phyloP scores from a whole-genome alignment of 176 grass and related monocot genomes.

The Lolium perenne region DNA sequence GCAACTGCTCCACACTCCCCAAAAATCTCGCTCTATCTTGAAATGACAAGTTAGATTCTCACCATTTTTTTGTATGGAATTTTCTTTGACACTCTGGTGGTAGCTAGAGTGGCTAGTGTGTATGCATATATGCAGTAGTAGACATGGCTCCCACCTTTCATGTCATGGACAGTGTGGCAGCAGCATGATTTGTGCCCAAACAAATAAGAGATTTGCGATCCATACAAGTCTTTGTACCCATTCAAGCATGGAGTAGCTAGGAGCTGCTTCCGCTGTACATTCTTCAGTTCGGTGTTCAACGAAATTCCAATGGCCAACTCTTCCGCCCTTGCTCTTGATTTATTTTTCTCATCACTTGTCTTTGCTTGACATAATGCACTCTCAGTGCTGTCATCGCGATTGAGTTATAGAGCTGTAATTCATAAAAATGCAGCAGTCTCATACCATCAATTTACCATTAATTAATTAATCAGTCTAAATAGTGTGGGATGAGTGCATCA shows the following conservation, averaged over 20 bases:
- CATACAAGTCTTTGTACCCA: neutral
- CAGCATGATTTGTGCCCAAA: conserved; percentile 18
- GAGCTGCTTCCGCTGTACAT: conserved; percentile 32
- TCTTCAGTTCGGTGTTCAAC: neutral
- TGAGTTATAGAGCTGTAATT: too few species aligned
- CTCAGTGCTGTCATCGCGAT: too few species aligned
- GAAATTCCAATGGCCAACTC: neutral
- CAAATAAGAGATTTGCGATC: neutral
- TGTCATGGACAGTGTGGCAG: conserved; percentile 27
- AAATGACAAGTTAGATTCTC: conserved; percentile 29
- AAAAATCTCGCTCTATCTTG: neutral
- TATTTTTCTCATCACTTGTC: neutral
- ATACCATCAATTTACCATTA: too few species aligned
- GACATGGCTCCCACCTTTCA: conserved; percentile 49
- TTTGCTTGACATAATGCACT: too few species aligned
- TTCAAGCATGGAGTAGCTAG: neutral
- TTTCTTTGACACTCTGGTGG: neutral
- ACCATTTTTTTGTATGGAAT: neutral
- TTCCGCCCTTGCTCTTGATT: conserved; percentile 2
- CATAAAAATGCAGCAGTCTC: too few species aligned
- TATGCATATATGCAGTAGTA: neutral
- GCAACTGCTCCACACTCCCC: conserved; percentile 50
- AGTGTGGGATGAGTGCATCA: too few species aligned
- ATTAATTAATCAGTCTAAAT: too few species aligned
- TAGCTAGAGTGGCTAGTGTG: conserved; percentile 5